A percentile compares a stretch with the other conserved stretches of the same genome.
phyloP scores from a whole-genome alignment of 495 filamentous ascomycete species.

The Penicillium canescens region DNA sequence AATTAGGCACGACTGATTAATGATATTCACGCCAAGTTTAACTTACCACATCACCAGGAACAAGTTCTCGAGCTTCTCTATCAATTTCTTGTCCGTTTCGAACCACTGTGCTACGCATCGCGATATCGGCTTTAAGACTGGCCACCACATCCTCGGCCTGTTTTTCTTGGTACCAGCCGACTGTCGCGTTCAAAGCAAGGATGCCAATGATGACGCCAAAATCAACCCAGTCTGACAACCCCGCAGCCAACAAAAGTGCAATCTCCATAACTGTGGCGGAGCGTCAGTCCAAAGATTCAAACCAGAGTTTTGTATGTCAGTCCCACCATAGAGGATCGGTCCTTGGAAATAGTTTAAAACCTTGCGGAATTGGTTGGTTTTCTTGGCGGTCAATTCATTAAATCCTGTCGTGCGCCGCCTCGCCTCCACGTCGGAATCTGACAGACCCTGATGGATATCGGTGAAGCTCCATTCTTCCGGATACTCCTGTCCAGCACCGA shows the following conservation, averaged over 20 bases:
- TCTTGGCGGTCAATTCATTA: constrained; percentile 74
- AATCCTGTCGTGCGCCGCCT: constrained; percentile 51
- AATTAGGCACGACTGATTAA: neutral
- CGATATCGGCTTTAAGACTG: constrained; percentile 77
- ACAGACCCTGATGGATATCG: constrained; percentile 64
- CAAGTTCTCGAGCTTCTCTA: constrained; percentile 62
- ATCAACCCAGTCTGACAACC: constrained; percentile 76
- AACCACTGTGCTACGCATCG: constrained; percentile 67
- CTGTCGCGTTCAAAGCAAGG: constrained; percentile 69
- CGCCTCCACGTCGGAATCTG: constrained; percentile 61
- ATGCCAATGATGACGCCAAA: constrained; percentile 84
- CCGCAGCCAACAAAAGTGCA: constrained; percentile 72
- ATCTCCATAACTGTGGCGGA: constrained; percentile 69
- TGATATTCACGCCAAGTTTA: neutral
- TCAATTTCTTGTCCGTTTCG: constrained; percentile 68
- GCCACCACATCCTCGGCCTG: constrained; percentile 81
- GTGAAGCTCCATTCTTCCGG: constrained; percentile 73
- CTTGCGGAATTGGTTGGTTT: constrained; percentile 71
- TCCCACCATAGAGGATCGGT: constrained; percentile 76
- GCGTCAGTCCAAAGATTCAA: too few species aligned
- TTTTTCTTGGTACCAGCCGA: constrained; percentile 85
- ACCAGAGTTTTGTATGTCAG: constrained; percentile 19
- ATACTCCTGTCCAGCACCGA: constrained; percentile 40
- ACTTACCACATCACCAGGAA: constrained; percentile 78
- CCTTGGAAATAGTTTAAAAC: constrained; percentile 73